A percentile compares a stretch with the other conserved stretches of the same genome.
These are phyloP conservation scores for Torulaspora microellipsoides DNA, from an alignment of 805 yeast genomes.

Conservation along the genomic window DNA sequence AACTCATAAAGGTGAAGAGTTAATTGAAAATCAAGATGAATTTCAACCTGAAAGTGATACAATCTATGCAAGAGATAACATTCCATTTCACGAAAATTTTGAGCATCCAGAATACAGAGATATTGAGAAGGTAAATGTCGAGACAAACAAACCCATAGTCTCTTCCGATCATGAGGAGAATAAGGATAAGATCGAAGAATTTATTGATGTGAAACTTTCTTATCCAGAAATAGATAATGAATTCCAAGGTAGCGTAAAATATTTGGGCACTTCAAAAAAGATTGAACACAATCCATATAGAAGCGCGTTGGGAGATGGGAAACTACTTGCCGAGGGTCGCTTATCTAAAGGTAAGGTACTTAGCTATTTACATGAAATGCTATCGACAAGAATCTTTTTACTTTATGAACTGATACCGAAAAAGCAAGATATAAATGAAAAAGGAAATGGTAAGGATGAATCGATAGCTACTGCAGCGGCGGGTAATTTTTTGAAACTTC, in stretches of 20 bases:
- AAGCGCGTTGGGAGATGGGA: conserved; percentile 34
- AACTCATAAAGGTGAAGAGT: conserved; percentile 85
- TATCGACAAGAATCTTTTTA: conserved; percentile 18
- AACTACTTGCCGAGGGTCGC: conserved; percentile 34
- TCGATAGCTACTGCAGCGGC: conserved; percentile 8
- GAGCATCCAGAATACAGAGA: no score
- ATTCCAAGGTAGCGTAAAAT: conserved; percentile 13
- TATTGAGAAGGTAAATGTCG: no score
- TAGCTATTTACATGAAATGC: conserved; percentile 22
- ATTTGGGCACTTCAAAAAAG: conserved; percentile 18
- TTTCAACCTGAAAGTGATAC: conserved; percentile 25
- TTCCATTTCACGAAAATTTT: conserved; percentile 8
- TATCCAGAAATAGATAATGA: conserved; percentile 15
- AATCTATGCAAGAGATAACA: conserved; percentile 28
- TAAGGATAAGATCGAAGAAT: no score
- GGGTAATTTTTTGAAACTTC: conserved; percentile 19
- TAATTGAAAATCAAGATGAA: conserved; percentile 54
- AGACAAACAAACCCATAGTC: no score
- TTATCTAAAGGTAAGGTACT: conserved; percentile 24
- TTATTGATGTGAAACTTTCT: conserved; percentile 3
- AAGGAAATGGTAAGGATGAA: conserved; percentile 3
- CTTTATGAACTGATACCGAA: conserved; percentile 19
- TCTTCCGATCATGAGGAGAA: no score
- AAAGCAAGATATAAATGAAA: background rate
- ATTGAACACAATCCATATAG: conserved; percentile 13